Conservation (phyloP, 192 early-diverging fungal genomes). For the Fimicolochytrium jonesii region DNA sequence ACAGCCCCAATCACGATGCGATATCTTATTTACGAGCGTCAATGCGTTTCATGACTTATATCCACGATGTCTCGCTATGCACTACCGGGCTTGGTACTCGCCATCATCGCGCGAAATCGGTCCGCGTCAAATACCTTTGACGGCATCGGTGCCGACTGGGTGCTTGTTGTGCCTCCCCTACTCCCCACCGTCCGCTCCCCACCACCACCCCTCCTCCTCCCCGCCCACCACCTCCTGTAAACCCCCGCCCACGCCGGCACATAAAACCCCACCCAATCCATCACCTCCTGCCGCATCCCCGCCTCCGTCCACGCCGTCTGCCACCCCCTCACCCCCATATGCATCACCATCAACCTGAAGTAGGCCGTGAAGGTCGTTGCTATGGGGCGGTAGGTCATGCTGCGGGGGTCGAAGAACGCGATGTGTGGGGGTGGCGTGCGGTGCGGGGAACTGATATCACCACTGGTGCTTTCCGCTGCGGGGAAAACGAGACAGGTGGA, state of each 20-base stretch:
- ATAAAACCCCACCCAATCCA: constrained; percentile 2
- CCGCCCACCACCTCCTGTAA: no score
- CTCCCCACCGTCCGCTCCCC: no score
- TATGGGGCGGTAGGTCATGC: neutral
- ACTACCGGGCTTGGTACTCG: no score
- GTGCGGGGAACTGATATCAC: neutral
- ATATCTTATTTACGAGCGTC: no score
- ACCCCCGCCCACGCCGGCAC: neutral
- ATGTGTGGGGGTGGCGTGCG: neutral
- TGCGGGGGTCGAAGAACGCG: neutral
- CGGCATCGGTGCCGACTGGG: no score
- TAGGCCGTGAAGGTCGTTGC: constrained; percentile 26
- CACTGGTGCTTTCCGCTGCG: neutral
- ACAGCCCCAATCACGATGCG: no score
- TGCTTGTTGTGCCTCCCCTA: no score
- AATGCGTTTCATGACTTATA: no score
- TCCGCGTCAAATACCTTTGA: no score
- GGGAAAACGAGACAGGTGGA: neutral
- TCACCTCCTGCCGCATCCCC: neutral
- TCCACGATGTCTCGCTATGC: no score
- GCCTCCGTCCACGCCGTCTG: constrained; percentile 4
- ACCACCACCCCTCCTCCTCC: no score
- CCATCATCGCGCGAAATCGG: no score
- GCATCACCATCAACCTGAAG: constrained; percentile 24
- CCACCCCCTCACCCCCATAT: constrained; percentile 40